phyloP scores from a whole-genome alignment of 106 monocot genomes.

The Apostasia ramifera region DNA sequence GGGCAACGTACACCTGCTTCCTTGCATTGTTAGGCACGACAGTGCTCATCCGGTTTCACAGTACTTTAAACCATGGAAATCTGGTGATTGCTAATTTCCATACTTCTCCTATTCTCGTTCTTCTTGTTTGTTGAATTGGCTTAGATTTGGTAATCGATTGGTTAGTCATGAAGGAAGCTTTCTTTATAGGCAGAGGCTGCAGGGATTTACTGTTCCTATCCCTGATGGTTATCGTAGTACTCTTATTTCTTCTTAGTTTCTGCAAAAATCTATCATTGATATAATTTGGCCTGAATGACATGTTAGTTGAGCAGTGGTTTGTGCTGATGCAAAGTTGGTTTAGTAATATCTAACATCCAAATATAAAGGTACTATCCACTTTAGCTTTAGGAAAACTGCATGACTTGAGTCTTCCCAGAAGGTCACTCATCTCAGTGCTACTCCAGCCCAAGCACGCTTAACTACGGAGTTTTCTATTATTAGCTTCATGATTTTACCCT shows the following conservation, averaged over 20 bases:
- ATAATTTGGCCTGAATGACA: no score
- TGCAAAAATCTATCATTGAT: not conserved
- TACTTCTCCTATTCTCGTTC: not conserved
- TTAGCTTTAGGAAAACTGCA: no score
- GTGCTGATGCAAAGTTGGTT: no score
- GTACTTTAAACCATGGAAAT: constrained; percentile 56
- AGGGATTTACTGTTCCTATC: constrained; percentile 35
- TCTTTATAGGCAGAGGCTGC: constrained; percentile 65
- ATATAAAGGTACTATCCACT: no score
- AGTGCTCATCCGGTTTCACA: constrained; percentile 41
- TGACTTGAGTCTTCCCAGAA: no score
- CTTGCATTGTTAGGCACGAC: constrained; percentile 60
- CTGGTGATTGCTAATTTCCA: constrained; percentile 25
- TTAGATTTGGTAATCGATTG: constrained; percentile 48
- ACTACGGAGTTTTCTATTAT: no score
- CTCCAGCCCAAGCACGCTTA: no score
- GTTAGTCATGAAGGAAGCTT: constrained; percentile 47
- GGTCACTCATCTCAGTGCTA: no score
- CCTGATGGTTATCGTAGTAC: constrained; percentile 51
- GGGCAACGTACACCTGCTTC: constrained; percentile 60
- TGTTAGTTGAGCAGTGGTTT: no score
- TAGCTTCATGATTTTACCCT: no score
- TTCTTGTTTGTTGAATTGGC: not conserved
- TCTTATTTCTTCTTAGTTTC: not conserved
- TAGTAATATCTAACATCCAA: no score